Base-by-base conservation (phyloP, 805 yeast species). In the Candida coquimbonensis region DNA sequence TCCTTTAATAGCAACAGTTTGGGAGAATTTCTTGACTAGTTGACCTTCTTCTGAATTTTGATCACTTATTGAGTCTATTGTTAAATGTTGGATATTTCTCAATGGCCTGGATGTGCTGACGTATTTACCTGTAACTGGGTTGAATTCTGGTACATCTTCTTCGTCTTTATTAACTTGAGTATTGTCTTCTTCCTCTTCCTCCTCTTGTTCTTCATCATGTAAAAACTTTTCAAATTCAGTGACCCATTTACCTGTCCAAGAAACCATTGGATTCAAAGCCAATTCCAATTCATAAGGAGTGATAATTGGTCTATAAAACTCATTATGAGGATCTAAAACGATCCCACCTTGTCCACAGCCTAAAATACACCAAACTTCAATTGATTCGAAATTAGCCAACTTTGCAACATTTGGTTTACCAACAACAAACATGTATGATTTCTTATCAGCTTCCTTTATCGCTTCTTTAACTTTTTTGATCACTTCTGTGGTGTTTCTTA, bases 351-450 rank as follows among this genome's bases (percentile, higher is more conserved):
- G 88, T 11, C 95, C 89, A 62, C 99, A 93, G 0, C 99, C 99
- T 13, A 93, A 65, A 12, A 93, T 77, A 58, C 95, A 90, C 98
- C 99, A 93, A 21, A 87, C 75, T 54, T 93, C 98, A 13, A 93
- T 77, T n/a, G 80, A 81, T 51, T 91, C 99, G 61, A 93, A 93
- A 62, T 93, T 93, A 9, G 98, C 99, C 43, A 93, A 70, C 59
- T 93, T 93, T 25, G 99, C 96, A 17, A 93, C 97, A 59, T 93
- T 93, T 9, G 98, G 98, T 63, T 93, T 93, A 11, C 99, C 99
- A 5, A 93, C 98, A 4, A 90, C 98, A 67, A 93, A 89, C 60
- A 88, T 76, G 60, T 93, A 93, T 53, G 87, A 91, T 59, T 93
- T 93, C 65, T 93, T 93, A 2, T 87, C 96, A 0, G 91, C 89